Evolutionary conservation across 2,329 filamentous ascomycete species (phyloP).

Genomic region (Botrytis fabae): DNA sequence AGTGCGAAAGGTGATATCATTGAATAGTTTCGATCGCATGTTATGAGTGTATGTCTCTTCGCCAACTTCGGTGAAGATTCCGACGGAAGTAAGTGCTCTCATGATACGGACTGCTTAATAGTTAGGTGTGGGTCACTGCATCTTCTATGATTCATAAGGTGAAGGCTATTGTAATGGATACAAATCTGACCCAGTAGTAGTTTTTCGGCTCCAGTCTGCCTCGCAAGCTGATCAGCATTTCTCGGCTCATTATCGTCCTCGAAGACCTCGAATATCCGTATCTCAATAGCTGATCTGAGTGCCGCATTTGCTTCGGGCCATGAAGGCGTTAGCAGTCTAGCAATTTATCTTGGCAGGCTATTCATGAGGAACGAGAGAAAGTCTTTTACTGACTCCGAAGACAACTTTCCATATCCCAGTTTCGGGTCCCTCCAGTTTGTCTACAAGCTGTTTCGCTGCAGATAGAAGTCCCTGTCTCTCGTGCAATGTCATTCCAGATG

Average conservation of each 20-base stretch:
- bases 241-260: background rate
- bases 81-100: conserved; percentile 5
- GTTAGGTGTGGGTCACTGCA: background rate
- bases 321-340: no score
- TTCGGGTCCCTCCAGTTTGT: background rate
- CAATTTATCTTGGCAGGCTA: no score
- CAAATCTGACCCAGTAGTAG: background rate
- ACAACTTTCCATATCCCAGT: background rate
- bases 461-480: background rate
- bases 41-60: conserved; percentile 16
- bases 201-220: background rate
- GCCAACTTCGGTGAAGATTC: conserved; percentile 4
- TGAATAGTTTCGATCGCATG: background rate
- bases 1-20: conserved; percentile 12
- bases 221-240: background rate
- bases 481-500: background rate
- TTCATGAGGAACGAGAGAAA: background rate
- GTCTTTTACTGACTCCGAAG: conserved; percentile 1
- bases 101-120: conserved; percentile 6
- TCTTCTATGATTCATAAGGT: no score
- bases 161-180: background rate
- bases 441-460: conserved; percentile 2
- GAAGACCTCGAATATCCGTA: conserved; percentile 15
- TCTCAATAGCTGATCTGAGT: conserved; percentile 3
- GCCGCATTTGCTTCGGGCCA: conserved; percentile 6